phyloP scores from a whole-genome alignment of 164 flowering plant genomes.

The Nymphaea colorata region DNA sequence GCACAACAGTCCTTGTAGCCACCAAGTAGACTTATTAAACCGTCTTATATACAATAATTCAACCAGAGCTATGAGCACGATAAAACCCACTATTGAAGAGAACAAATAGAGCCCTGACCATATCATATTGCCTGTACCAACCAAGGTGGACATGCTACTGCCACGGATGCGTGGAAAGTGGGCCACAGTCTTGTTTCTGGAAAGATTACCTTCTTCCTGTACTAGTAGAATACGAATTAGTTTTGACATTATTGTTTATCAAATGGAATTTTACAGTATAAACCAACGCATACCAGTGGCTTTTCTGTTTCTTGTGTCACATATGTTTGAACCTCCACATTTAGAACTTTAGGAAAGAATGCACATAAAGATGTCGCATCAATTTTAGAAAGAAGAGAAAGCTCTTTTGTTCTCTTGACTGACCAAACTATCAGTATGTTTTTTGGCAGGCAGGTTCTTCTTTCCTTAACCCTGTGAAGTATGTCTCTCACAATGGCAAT shows the following conservation, averaged over 20 bases:
- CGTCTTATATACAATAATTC: constrained; percentile 47
- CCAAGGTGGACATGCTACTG: constrained; percentile 57
- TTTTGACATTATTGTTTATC: not conserved
- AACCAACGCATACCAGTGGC: constrained; percentile 32
- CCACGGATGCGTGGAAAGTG: constrained; percentile 22
- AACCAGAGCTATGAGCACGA: constrained; percentile 28
- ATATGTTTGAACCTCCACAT: constrained; percentile 52
- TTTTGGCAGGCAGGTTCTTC: constrained; percentile 46
- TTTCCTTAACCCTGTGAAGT: constrained; percentile 45
- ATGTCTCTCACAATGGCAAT: constrained; percentile 82
- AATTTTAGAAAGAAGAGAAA: constrained; percentile 50
- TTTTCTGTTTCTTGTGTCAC: constrained; percentile 76
- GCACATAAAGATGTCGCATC: constrained; percentile 55
- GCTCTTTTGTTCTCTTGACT: constrained; percentile 61
- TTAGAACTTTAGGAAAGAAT: constrained; percentile 29
- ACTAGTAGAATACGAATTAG: constrained; percentile 4
- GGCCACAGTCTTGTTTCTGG: constrained; percentile 12
- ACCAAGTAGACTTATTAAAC: constrained; percentile 32
- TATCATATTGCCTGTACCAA: constrained; percentile 63
- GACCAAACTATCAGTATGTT: constrained; percentile 75
- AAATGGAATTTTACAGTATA: not conserved
- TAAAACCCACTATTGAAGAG: constrained; percentile 49
- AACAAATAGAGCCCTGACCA: constrained; percentile 66
- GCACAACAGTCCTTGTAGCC: constrained; percentile 74
- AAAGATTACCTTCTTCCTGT: constrained; percentile 63